Evolutionary conservation across 2,329 filamentous ascomycete species (phyloP), one percentile per base, ranked within the genome.

Genomic region (Fusarium sp.): DNA sequence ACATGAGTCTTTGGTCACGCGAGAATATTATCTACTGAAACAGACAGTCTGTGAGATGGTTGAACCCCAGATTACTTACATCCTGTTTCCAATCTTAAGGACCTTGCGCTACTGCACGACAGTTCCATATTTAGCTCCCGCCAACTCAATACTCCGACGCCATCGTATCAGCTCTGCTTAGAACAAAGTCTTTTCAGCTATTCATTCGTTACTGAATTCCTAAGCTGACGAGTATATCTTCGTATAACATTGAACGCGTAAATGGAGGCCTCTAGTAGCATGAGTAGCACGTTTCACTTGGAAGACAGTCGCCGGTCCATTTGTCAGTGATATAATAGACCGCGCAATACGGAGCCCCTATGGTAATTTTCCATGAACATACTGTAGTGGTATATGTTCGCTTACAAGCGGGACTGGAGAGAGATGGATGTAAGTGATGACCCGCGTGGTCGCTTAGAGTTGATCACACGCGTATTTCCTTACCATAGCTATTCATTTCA

Each of bases 61-160:
- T 20, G 21, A 62, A 63, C 67, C 63, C 54, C 63, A 32, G 67
- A 55, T 64, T 65, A 45, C 21, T 50, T 30, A 41, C 50, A 34
- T 20, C 56, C 47, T 70, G 28, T 51, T 54, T 30, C 54, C 43
- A 62, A 53, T 56, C 14, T 37, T 21, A 16, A 53, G 67, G 55
- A 50, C 58, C 63, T 58, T 59, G 54, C 67, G 49, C 67, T 70
- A 70, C 67, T 69, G 67, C 67, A 71, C 43, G 58, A 64, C 63
- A 71, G 63, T 71, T 70, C 67, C 67, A 68, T 64, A 71, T 60
- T 70, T 70, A 70, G 67, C 53, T 57, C 58, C 54, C 67, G 67
- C 67, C 62, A 55, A 49, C 57, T 59, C 40, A 59, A 63, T 66
- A 25, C 28, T 68, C 67, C 46, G 66, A 55, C 30, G 48, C 48